Evolutionary conservation across 129 eudicot genomes (phyloP).

Genomic region (Tanacetum coccineum): DNA sequence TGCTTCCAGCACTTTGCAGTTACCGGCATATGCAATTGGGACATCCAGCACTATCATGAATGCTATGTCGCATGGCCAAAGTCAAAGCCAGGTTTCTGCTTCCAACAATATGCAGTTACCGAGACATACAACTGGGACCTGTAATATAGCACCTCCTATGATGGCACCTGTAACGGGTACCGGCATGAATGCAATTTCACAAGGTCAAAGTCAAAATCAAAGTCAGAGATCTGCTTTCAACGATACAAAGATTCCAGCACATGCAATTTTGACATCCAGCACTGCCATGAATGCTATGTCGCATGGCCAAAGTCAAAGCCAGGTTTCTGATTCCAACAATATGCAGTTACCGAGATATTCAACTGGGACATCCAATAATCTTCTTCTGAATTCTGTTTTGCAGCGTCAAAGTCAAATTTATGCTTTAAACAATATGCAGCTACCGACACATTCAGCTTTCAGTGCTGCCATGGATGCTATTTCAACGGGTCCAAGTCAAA

Average conservation of each 20-base stretch:
- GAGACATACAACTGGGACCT: conserved; percentile 23
- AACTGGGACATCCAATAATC: conserved; percentile 4
- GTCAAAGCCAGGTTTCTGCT: conserved; percentile 23
- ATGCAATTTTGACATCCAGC: conserved; percentile 1
- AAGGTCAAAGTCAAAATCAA: conserved; percentile 7
- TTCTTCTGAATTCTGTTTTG: conserved; percentile 19
- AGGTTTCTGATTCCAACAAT: conserved; percentile 32
- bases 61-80: conserved; percentile 30
- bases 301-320: conserved; percentile 28
- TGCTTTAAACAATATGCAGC: conserved; percentile 31
- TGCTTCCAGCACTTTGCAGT: neutral
- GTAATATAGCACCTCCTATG: neutral
- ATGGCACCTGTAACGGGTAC: neutral
- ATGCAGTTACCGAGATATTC: conserved; percentile 14
- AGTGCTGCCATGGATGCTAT: conserved; percentile 10
- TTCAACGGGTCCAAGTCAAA: conserved; percentile 31
- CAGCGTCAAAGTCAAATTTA: conserved; percentile 37
- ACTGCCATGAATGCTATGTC: conserved; percentile 19
- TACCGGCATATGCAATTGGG: neutral
- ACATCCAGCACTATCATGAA: conserved; percentile 9
- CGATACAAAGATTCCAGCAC: neutral
- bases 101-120: conserved; percentile 34
- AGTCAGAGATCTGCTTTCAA: neutral
- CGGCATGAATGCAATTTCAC: neutral
- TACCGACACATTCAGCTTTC: conserved; percentile 25